A percentile compares a stretch with the other conserved stretches of the same genome.
phyloP scores from a whole-genome alignment of 2,329 filamentous ascomycete species.

The Colletotrichum viniferum region DNA sequence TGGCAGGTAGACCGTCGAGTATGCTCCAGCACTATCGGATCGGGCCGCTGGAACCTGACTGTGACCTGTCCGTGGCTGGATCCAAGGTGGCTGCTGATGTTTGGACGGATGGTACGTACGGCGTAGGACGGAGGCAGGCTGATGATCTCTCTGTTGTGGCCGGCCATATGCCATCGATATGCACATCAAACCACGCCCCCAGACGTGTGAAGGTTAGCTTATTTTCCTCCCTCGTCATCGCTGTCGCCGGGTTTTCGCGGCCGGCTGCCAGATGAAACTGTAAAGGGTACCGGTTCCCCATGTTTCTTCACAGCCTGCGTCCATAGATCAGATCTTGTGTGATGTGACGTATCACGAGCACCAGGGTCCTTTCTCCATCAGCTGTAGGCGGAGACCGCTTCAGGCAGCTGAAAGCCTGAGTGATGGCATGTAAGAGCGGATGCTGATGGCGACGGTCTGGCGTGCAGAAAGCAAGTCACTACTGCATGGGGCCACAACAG shows the following conservation, averaged over 20 bases:
- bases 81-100: not conserved
- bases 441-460: slow-evolving; percentile 10
- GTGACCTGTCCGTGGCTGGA: not conserved
- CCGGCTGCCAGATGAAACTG: slow-evolving; percentile 30
- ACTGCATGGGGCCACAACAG: slow-evolving; percentile 15
- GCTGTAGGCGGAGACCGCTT: not conserved
- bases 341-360: slow-evolving; percentile 50
- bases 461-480: slow-evolving; percentile 15
- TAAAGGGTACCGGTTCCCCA: slow-evolving; percentile 31
- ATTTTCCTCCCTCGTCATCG: not conserved
- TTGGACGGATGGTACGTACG: not conserved
- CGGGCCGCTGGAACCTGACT: slow-evolving; percentile 28
- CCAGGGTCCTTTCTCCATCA: slow-evolving; percentile 21
- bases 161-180: not conserved
- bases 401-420: not conserved
- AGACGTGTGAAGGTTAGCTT: not conserved
- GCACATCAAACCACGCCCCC: not conserved
- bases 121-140: not conserved
- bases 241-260: slow-evolving; percentile 8
- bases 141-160: not conserved
- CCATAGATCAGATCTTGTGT: slow-evolving; percentile 53
- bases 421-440: not conserved
- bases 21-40: slow-evolving; percentile 27
- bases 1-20: slow-evolving; percentile 4
- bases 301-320: slow-evolving; percentile 27